These are phyloP conservation scores for Gossypium schwendimanii DNA, from an alignment of 441 rosid genomes.

Conservation along the genomic window DNA sequence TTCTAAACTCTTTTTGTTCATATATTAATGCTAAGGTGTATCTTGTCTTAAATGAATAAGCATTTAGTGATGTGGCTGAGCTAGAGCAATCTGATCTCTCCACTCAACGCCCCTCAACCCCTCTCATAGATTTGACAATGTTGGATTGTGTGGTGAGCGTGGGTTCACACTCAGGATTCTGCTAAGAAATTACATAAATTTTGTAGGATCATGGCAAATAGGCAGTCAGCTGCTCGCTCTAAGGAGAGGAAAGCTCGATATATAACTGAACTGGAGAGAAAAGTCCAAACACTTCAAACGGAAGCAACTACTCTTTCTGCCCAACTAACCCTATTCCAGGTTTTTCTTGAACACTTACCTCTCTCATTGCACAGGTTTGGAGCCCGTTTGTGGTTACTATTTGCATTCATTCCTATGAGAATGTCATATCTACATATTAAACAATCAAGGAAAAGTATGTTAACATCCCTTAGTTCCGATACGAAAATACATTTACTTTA, in stretches of 20 bases:
- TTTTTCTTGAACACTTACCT: slow-evolving; percentile 10
- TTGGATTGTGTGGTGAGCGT: background rate
- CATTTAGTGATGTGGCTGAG: background rate
- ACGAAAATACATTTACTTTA: background rate
- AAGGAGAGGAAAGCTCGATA: slow-evolving; percentile 84
- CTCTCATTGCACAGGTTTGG: background rate
- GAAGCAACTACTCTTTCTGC: slow-evolving; percentile 90
- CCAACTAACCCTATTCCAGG: slow-evolving; percentile 77
- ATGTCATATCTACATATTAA: background rate
- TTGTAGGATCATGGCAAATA: slow-evolving; percentile 71
- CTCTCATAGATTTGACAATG: background rate
- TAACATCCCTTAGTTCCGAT: background rate
- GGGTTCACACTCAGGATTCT: background rate
- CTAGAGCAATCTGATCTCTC: background rate
- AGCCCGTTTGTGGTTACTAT: background rate
- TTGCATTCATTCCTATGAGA: background rate
- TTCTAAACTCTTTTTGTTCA: background rate
- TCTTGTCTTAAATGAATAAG: background rate
- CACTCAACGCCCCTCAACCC: background rate
- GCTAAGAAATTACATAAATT: background rate
- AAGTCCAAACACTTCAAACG: slow-evolving; percentile 81
- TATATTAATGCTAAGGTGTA: background rate
- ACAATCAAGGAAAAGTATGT: background rate
- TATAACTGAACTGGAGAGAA: slow-evolving; percentile 69
- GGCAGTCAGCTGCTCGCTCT: slow-evolving; percentile 85